A percentile compares a stretch with the other conserved stretches of the same genome.
These are phyloP conservation scores for Circinella minor DNA, from an alignment of 371 early-diverging fungal genomes.

Conservation along the genomic window DNA sequence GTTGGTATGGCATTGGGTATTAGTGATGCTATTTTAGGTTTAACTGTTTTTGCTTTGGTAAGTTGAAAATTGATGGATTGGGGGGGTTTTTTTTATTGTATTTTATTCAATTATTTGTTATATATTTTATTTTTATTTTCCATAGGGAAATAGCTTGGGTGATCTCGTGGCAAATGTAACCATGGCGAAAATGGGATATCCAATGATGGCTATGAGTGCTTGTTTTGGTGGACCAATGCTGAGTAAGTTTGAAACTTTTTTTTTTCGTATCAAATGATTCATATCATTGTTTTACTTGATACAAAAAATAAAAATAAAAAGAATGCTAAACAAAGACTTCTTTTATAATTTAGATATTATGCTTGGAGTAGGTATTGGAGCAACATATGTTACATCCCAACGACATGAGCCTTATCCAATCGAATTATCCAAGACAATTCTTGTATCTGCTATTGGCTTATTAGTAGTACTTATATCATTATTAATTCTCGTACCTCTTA, in stretches of 20 bases:
- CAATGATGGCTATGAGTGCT: slow-evolving; percentile 85
- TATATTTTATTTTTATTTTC: background rate
- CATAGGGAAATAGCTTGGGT: slow-evolving; percentile 82
- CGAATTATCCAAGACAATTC: slow-evolving; percentile 54
- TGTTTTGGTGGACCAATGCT: slow-evolving; percentile 88
- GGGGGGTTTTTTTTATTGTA: too few relatives aligned
- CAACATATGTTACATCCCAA: slow-evolving; percentile 57
- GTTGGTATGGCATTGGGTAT: slow-evolving; percentile 77
- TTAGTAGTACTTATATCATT: slow-evolving; percentile 49
- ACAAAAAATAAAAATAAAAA: too few relatives aligned
- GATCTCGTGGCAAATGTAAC: slow-evolving; percentile 87
- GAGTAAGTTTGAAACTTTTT: slow-evolving; percentile 58
- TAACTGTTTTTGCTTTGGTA: slow-evolving; percentile 85
- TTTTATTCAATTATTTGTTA: too few relatives aligned
- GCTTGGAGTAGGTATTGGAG: slow-evolving; percentile 77
- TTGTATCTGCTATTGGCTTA: slow-evolving; percentile 57
- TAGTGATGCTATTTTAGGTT: slow-evolving; percentile 81
- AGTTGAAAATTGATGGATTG: slow-evolving; percentile 2
- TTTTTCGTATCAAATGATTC: background rate
- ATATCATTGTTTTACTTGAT: background rate
- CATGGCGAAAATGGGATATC: slow-evolving; percentile 82
- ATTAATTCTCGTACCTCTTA: slow-evolving; percentile 58
- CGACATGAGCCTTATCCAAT: slow-evolving; percentile 50
- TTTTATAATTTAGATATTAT: slow-evolving; percentile 59
- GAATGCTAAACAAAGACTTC: too few relatives aligned